Evolutionary conservation across 202 grass and related monocot species (phyloP), one percentile per base, ranked within the genome.

Genomic region (Setaria viridis): DNA sequence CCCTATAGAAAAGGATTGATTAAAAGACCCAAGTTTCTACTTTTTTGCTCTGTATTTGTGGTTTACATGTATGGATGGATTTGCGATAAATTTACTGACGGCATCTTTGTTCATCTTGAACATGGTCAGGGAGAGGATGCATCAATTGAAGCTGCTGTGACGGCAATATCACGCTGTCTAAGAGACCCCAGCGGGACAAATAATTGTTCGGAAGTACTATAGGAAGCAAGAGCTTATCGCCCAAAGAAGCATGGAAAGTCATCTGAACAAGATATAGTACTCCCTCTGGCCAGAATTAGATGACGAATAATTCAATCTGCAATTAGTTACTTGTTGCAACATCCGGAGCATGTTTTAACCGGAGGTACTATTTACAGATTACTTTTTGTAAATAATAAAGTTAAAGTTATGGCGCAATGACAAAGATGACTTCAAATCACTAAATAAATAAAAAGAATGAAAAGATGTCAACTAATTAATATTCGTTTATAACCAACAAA

Each of bases 61-160:
- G 9, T 35, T 60, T 70, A 15, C 19, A 39, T 51, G 6, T 21
- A 58, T 46, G n/a, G 30, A 57, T 67, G 37, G 13, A 60, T 53
- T 67, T 58, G 9, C 39, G 4, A 0, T 16, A 2, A 20, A n/a
- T 63, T 34, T 84, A 49, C 51, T 82, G 50, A 86, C 48, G 53
- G 47, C 58, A 2, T 41, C 10, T 70, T 89, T 79, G 30, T 84
- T 87, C 69, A 32, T 72, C 69, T 78, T 82, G 12, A 70, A 48
- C 51, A 73, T 69, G 74, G 54, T 77, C 63, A 99, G 96, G 96
- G 96, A 56, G 96, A 99, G 85, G 96, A 99, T 83, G 93, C 96
- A 73, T 95, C 96, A 10, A 92, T 99, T 67, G 93, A 99, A 90
- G 91, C 93, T 54, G 91, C 91, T 63, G 96, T 99, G 47, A 88